These are phyloP conservation scores for Sarocladium strictum DNA, from an alignment of 2,329 filamentous ascomycete genomes.

Conservation along the genomic window DNA sequence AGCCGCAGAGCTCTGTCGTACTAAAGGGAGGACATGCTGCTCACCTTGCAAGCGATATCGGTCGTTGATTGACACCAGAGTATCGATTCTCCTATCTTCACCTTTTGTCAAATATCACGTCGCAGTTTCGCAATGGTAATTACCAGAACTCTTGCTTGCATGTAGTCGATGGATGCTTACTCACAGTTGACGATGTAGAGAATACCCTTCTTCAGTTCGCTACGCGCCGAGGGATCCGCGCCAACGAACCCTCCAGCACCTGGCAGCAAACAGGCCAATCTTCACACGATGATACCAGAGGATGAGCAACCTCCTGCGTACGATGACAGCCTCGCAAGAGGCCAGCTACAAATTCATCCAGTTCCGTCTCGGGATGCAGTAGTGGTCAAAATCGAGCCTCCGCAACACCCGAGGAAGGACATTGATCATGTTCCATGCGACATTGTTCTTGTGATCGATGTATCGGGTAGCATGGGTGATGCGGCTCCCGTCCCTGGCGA, in stretches of 20 bases:
- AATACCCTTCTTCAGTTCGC: not conserved
- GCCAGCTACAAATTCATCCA: constrained; percentile 32
- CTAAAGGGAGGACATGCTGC: not conserved
- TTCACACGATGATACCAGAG: constrained; percentile 12
- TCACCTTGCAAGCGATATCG: too few relatives aligned
- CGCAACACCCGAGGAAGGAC: constrained; percentile 23
- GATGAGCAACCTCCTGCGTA: constrained; percentile 11
- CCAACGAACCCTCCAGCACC: not conserved
- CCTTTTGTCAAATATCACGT: not conserved
- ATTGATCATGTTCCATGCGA: constrained; percentile 46
- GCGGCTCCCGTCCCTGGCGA: constrained; percentile 42
- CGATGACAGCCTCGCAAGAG: constrained; percentile 8
- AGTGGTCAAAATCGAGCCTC: constrained; percentile 41
- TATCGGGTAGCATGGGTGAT: constrained; percentile 50
- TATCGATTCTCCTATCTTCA: too few relatives aligned
- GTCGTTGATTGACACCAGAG: too few relatives aligned
- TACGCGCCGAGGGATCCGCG: not conserved
- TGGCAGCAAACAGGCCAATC: not conserved
- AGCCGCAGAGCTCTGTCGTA: not conserved
- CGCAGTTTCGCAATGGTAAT: too few relatives aligned
- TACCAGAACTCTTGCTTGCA: too few relatives aligned
- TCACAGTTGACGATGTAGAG: not conserved
- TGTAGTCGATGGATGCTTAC: too few relatives aligned
- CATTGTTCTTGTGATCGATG: constrained; percentile 56
- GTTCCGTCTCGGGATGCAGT: constrained; percentile 32